These are phyloP conservation scores for Tetradesmus obliquus DNA, from an alignment of 139 green algal genomes.

Conservation along the genomic window DNA sequence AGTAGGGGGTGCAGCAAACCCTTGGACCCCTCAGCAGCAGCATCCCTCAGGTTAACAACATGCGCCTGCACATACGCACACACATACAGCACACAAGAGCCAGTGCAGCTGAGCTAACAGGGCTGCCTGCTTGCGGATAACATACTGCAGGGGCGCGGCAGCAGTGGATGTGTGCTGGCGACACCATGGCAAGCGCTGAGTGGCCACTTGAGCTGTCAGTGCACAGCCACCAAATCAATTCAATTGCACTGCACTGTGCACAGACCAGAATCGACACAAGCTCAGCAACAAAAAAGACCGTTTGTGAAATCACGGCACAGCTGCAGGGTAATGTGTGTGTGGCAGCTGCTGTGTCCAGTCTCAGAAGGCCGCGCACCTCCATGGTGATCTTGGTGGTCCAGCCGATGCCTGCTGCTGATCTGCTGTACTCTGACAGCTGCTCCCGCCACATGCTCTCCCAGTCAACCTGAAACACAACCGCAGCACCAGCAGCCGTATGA, in stretches of 20 bases:
- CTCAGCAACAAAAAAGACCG: too few relatives aligned
- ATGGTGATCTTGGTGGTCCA: conserved; percentile 36
- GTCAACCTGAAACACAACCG: not conserved
- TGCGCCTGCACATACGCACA: conserved; percentile 61
- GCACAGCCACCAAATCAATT: not conserved
- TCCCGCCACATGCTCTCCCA: conserved; percentile 41
- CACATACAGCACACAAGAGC: conserved; percentile 12
- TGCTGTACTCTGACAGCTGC: conserved; percentile 13
- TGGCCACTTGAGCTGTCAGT: not conserved
- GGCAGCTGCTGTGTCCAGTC: not conserved
- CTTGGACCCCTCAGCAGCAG: conserved; percentile 51
- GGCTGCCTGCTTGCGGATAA: not conserved
- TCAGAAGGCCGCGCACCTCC: conserved; percentile 1
- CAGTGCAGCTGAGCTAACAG: not conserved
- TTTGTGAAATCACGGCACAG: too few relatives aligned
- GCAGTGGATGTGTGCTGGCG: not conserved
- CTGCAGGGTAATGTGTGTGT: not conserved
- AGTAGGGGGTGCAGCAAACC: conserved; percentile 70
- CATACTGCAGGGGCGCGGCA: not conserved
- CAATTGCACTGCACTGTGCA: not conserved
- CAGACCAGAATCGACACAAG: too few relatives aligned
- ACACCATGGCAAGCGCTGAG: not conserved
- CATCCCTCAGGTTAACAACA: conserved; percentile 61
- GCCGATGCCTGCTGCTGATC: conserved; percentile 17
- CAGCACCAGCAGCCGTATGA: not conserved